A percentile compares a stretch with the other conserved stretches of the same genome.
Evolutionary conservation across 257 asterid genomes (phyloP).

Genomic region (Leonotis leonurus): DNA sequence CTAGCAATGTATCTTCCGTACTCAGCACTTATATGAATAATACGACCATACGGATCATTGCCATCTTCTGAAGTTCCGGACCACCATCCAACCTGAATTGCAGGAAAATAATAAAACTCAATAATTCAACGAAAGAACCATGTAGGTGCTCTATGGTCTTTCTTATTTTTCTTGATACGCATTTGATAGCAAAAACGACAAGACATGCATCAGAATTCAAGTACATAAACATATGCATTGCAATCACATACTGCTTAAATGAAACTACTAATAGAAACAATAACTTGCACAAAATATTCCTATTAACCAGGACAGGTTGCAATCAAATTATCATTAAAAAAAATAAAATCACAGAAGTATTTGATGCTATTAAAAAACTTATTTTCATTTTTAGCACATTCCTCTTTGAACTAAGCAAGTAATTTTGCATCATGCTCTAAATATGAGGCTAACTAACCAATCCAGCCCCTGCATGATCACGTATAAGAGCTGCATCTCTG

Average conservation of each 20-base stretch:
- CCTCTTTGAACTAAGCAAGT: neutral
- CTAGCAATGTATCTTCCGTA: conserved; percentile 88
- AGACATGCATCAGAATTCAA: conserved; percentile 1
- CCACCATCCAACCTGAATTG: conserved; percentile 97
- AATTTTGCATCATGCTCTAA: conserved; percentile 10
- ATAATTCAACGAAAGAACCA: conserved; percentile 2
- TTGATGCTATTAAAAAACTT: neutral
- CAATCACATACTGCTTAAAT: neutral
- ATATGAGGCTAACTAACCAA: conserved; percentile 55
- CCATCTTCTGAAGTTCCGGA: conserved; percentile 77
- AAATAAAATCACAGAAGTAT: neutral
- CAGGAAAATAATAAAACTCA: conserved; percentile 21
- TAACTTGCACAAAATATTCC: neutral
- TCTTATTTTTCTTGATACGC: neutral
- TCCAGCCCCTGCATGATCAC: conserved; percentile 89
- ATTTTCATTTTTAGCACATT: neutral
- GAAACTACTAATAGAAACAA: neutral
- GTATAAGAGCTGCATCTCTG: conserved; percentile 72
- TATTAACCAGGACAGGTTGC: neutral
- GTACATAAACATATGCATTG: too few relatives aligned
- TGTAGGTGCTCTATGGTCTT: neutral
- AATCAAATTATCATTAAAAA: neutral
- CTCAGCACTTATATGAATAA: conserved; percentile 79
- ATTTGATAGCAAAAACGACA: neutral
- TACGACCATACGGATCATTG: conserved; percentile 78